phyloP scores from a whole-genome alignment of 305 asterid genomes.

The Petunia hybrid region DNA sequence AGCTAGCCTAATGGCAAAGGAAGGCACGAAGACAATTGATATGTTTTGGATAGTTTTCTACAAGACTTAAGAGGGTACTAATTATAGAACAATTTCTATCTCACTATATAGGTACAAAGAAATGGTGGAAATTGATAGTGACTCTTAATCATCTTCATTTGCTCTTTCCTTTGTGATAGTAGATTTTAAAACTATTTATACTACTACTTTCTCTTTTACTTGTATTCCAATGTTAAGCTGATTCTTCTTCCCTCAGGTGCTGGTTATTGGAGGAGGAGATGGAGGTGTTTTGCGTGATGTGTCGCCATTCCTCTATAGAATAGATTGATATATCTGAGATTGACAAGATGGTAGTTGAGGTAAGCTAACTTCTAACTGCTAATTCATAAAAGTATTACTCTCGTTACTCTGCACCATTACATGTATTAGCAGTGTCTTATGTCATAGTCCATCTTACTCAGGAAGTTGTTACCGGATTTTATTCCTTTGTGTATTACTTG shows the following conservation, averaged over 20 bases:
- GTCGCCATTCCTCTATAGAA: conserved; percentile 83
- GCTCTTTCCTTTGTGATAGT: too few relatives aligned
- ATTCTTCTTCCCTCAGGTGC: conserved; percentile 53
- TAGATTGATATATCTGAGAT: conserved; percentile 91
- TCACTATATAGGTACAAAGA: too few relatives aligned
- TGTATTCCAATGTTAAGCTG: background rate
- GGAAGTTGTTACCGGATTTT: background rate
- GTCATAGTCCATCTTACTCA: background rate
- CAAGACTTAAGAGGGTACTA: too few relatives aligned
- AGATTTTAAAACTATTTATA: too few relatives aligned
- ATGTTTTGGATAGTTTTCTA: too few relatives aligned
- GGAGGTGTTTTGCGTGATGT: conserved; percentile 96
- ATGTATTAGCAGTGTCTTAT: too few relatives aligned
- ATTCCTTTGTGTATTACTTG: conserved; percentile 13
- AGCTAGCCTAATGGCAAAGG: too few relatives aligned
- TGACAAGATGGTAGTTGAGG: conserved; percentile 95
- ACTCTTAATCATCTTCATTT: too few relatives aligned
- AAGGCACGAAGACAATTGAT: too few relatives aligned
- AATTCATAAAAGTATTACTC: conserved; percentile 16
- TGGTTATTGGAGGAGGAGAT: conserved; percentile 97
- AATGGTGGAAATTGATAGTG: too few relatives aligned
- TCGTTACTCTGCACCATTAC: background rate
- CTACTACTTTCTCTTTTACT: background rate
- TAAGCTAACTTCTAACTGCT: conserved; percentile 39
- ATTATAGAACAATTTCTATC: too few relatives aligned